A percentile compares a stretch with the other conserved stretches of the same genome.
Conservation (phyloP, 2,329 filamentous ascomycete genomes). For the Microdochium bolleyi region DNA sequence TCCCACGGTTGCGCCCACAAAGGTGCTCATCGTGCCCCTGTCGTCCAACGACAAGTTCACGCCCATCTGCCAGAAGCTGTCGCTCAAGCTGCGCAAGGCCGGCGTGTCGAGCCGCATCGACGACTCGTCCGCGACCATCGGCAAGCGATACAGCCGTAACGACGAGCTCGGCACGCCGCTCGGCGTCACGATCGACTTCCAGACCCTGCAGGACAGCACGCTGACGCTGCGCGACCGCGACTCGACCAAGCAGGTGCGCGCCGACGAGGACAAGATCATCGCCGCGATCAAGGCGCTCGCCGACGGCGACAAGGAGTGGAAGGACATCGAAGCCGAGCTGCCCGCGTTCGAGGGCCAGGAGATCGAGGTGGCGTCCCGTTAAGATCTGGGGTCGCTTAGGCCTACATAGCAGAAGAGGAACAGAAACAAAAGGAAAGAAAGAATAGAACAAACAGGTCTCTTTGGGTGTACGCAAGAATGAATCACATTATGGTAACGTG, state of each 20-base stretch:
- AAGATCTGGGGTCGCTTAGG: too few relatives aligned
- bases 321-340: conserved; percentile 66
- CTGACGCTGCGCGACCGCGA: conserved; percentile 88
- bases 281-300: conserved; percentile 52
- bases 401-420: neutral
- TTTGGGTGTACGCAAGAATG: too few relatives aligned
- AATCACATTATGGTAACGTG: too few relatives aligned
- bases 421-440: neutral
- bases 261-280: conserved; percentile 71
- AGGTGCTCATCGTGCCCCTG: conserved; percentile 86
- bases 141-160: conserved; percentile 90
- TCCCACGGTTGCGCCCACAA: conserved; percentile 76
- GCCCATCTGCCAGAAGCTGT: conserved; percentile 66
- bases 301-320: conserved; percentile 47
- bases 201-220: conserved; percentile 80
- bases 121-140: conserved; percentile 84
- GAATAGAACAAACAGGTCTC: neutral
- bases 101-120: conserved; percentile 82
- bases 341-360: conserved; percentile 81
- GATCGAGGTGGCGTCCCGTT: conserved; percentile 27
- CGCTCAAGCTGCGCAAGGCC: conserved; percentile 64
- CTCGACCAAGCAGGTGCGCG: conserved; percentile 83
- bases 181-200: conserved; percentile 92
- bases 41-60: conserved; percentile 75
- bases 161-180: conserved; percentile 93